phyloP scores from a whole-genome alignment of 768 basidiomycete species.

The Galerina sulciceps region DNA sequence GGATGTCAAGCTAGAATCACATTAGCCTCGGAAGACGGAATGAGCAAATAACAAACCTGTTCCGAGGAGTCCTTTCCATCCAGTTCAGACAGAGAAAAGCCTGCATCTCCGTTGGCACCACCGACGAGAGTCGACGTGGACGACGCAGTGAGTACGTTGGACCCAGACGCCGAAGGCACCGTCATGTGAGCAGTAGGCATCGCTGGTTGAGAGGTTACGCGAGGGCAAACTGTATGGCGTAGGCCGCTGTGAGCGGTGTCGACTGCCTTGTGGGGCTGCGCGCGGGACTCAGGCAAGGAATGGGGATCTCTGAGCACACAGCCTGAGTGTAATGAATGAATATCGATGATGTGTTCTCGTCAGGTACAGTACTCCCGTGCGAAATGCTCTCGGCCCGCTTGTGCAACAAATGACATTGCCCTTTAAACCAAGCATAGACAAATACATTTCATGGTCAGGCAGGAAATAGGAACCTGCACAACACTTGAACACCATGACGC shows the following conservation, averaged over 20 bases:
- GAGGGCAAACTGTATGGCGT: neutral
- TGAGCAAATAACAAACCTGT: conserved; percentile 39
- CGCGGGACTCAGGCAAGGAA: neutral
- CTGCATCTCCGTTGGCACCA: conserved; percentile 23
- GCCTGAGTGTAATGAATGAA: conserved; percentile 1
- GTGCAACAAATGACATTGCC: neutral
- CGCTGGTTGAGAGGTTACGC: neutral
- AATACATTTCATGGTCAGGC: neutral
- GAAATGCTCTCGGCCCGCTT: conserved; percentile 16
- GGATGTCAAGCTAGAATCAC: conserved; percentile 58
- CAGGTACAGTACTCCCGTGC: conserved; percentile 13
- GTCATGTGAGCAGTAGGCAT: conserved; percentile 22
- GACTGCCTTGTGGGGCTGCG: neutral
- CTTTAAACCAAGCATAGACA: conserved; percentile 9
- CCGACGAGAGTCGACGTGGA: conserved; percentile 32
- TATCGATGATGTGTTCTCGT: conserved; percentile 18
- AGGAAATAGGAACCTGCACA: neutral
- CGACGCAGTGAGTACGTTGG: conserved; percentile 21
- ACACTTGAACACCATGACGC: conserved; percentile 47
- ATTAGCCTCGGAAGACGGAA: neutral
- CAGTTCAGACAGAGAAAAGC: conserved; percentile 43
- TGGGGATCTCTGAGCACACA: neutral
- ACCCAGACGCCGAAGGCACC: conserved; percentile 19
- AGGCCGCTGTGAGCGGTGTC: neutral
- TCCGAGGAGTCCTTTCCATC: conserved; percentile 49